A percentile compares a stretch with the other conserved stretches of the same genome.
Conservation (phyloP, 768 basidiomycete species). For the Strobilomyces confusus region DNA sequence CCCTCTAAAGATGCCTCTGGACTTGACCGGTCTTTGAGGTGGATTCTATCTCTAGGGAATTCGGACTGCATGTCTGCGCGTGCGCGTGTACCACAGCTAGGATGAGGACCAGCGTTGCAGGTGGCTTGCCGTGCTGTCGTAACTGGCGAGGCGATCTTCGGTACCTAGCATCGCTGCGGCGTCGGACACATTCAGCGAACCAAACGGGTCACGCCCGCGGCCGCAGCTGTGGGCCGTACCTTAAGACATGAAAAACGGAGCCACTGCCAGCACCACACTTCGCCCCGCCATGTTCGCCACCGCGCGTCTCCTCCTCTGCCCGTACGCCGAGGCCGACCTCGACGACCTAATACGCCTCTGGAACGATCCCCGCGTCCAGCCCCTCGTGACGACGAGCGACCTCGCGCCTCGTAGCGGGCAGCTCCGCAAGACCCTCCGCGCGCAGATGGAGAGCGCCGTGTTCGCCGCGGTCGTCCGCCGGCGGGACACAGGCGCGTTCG, state of each 20-base stretch:
- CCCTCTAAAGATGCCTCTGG: too few relatives aligned
- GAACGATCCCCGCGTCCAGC: conserved; percentile 29
- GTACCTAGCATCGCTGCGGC: conserved; percentile 7
- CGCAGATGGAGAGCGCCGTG: conserved; percentile 23
- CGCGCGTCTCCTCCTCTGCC: conserved; percentile 32
- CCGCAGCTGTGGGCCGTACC: conserved; percentile 10
- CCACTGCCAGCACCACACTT: not conserved
- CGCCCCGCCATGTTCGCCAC: conserved; percentile 28
- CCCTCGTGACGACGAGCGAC: conserved; percentile 14
- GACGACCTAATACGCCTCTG: conserved; percentile 27
- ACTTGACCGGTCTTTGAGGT: too few relatives aligned
- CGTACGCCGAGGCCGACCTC: conserved; percentile 31
- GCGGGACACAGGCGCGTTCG: conserved; percentile 28
- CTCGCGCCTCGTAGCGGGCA: conserved; percentile 13
- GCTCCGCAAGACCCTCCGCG: conserved; percentile 17
- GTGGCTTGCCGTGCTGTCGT: not conserved
- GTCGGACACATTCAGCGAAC: not conserved
- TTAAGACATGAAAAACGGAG: not conserved
- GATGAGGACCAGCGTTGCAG: not conserved
- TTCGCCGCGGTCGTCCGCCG: conserved; percentile 29
- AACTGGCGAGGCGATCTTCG: not conserved
- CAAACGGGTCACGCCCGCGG: conserved; percentile 12
- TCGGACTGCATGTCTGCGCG: not conserved
- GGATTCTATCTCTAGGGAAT: not conserved
- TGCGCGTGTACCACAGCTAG: too few relatives aligned